Evolutionary conservation across 2,329 filamentous ascomycete genomes (phyloP).

Genomic region (Bimuria novae-zelandiae): DNA sequence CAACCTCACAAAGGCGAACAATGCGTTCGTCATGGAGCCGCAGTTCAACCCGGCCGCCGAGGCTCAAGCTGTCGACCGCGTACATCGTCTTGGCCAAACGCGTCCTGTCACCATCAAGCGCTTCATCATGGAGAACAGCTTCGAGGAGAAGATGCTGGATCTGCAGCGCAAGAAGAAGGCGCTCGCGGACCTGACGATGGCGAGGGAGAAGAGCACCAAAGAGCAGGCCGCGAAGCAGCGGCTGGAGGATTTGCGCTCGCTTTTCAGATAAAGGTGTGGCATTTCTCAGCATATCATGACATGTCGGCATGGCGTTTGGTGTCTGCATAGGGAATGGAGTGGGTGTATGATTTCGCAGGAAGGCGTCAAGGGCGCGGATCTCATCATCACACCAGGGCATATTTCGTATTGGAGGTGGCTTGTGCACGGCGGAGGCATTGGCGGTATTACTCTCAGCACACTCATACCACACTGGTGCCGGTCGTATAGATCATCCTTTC

Average conservation of each 20-base stretch:
- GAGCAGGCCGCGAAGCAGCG: constrained; percentile 67
- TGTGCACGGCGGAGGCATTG: too few species aligned
- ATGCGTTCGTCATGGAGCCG: constrained; percentile 96
- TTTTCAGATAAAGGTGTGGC: constrained; percentile 52
- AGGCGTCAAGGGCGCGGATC: too few species aligned
- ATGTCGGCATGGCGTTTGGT: too few species aligned
- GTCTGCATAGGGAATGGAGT: too few species aligned
- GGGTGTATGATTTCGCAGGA: too few species aligned
- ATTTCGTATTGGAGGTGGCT: too few species aligned
- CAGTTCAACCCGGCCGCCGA: constrained; percentile 97
- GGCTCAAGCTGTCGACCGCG: constrained; percentile 90
- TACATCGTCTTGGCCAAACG: constrained; percentile 70
- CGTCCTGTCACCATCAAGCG: constrained; percentile 84
- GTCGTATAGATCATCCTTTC: too few species aligned
- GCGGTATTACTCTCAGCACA: too few species aligned
- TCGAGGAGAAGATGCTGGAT: constrained; percentile 91
- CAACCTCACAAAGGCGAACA: constrained; percentile 84
- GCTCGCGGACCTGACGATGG: constrained; percentile 75
- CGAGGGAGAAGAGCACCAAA: constrained; percentile 58
- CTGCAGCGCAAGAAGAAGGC: constrained; percentile 92
- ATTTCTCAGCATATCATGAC: too few species aligned
- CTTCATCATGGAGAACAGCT: constrained; percentile 87
- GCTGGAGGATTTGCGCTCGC: constrained; percentile 62
- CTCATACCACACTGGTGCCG: too few species aligned
- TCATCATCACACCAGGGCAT: too few species aligned